These are phyloP conservation scores for Dothidotthia symphoricarpi DNA, from an alignment of 2,329 filamentous ascomycete genomes.

Conservation along the genomic window DNA sequence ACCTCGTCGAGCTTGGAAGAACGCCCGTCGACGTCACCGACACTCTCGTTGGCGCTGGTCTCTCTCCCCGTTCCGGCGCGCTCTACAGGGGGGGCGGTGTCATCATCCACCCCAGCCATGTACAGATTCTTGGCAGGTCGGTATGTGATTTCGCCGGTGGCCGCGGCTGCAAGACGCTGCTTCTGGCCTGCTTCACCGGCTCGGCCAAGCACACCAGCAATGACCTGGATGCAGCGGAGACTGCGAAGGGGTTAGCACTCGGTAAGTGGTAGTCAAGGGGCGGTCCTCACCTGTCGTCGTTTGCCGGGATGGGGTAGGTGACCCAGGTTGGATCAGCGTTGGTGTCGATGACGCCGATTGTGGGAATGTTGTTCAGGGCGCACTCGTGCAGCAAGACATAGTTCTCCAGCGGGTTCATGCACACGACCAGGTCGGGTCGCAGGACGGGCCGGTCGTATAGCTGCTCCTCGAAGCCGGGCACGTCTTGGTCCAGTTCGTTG, in stretches of 20 bases:
- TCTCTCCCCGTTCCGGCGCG: background rate
- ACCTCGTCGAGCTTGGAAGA: conserved; percentile 26
- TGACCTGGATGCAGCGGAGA: conserved; percentile 75
- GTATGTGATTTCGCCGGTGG: conserved; percentile 62
- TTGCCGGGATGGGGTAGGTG: conserved; percentile 93
- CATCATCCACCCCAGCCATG: conserved; percentile 18
- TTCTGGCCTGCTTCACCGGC: conserved; percentile 77
- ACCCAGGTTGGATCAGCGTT: conserved; percentile 90
- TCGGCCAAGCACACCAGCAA: conserved; percentile 79
- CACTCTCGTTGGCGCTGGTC: conserved; percentile 3
- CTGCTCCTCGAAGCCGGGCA: conserved; percentile 65
- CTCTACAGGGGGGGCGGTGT: background rate
- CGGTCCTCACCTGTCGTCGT: conserved; percentile 81
- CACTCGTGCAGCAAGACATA: conserved; percentile 89
- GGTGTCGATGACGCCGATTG: conserved; percentile 92
- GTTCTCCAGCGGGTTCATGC: conserved; percentile 91
- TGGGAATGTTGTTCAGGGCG: conserved; percentile 81
- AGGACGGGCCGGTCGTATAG: conserved; percentile 64
- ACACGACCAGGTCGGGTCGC: conserved; percentile 86
- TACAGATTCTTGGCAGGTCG: conserved; percentile 26
- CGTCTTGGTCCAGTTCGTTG: conserved; percentile 67
- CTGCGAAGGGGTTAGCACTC: conserved; percentile 49
- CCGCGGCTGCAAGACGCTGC: conserved; percentile 63
- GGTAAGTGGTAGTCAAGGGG: background rate
- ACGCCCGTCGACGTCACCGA: conserved; percentile 19